phyloP scores from a whole-genome alignment of 2,329 filamentous ascomycete species.

The Colletotrichum abscissum region DNA sequence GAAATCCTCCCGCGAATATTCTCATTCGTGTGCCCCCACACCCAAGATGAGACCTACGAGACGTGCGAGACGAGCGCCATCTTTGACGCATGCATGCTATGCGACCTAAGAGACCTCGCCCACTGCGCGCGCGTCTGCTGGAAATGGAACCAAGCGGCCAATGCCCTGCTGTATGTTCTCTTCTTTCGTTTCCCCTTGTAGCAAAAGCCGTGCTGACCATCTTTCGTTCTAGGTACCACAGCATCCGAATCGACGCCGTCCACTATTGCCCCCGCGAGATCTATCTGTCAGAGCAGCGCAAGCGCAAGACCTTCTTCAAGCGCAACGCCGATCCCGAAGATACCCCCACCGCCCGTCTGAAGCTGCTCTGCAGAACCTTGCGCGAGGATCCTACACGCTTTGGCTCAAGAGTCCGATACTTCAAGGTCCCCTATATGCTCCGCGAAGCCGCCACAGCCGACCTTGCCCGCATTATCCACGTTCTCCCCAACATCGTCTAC shows the following conservation, averaged over 20 bases:
- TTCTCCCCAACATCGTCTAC: conserved; percentile 86
- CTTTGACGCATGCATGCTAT: conserved; percentile 90
- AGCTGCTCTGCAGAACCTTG: conserved; percentile 83
- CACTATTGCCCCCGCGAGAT: conserved; percentile 94
- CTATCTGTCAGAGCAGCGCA: conserved; percentile 81
- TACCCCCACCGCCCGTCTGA: conserved; percentile 79
- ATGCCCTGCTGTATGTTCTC: conserved; percentile 69
- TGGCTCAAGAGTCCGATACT: conserved; percentile 76
- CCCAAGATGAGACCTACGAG: conserved; percentile 80
- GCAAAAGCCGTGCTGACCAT: conserved; percentile 27
- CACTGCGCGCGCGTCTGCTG: conserved; percentile 81
- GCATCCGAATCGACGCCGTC: conserved; percentile 91
- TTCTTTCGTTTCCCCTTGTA: background rate
- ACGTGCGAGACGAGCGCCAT: conserved; percentile 84
- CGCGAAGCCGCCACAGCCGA: conserved; percentile 87
- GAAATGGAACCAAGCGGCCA: conserved; percentile 71
- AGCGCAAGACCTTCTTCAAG: conserved; percentile 77
- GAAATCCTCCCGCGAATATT: conserved; percentile 84
- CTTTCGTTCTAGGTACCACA: conserved; percentile 74
- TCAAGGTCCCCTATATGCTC: conserved; percentile 96
- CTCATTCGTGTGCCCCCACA: conserved; percentile 84
- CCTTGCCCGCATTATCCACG: conserved; percentile 86
- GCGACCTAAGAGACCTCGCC: conserved; percentile 88
- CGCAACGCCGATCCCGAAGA: conserved; percentile 85
- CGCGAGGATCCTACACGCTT: conserved; percentile 78